Conservation (phyloP, 768 basidiomycete species). For the Lentinula raphanica region DNA sequence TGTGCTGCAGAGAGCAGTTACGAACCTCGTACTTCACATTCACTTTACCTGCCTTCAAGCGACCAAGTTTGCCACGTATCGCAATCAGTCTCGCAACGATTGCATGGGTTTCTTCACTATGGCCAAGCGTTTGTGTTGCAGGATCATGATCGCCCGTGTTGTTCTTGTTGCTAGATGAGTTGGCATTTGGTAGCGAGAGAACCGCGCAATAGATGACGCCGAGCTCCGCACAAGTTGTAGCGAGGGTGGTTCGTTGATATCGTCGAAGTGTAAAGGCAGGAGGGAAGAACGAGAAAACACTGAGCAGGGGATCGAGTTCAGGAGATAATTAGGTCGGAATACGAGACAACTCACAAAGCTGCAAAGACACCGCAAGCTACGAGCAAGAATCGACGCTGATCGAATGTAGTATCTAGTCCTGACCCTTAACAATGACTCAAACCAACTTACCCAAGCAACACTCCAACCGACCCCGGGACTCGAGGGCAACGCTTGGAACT, state of each 20-base stretch:
- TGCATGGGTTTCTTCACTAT: slow-evolving; percentile 43
- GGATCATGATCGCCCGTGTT: neutral
- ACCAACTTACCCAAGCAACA: slow-evolving; percentile 63
- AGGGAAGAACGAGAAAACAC: slow-evolving; percentile 68
- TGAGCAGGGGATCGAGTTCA: slow-evolving; percentile 15
- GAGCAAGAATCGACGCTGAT: slow-evolving; percentile 59
- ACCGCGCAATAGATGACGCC: slow-evolving; percentile 74
- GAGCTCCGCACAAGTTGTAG: slow-evolving; percentile 62
- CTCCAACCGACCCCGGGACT: slow-evolving; percentile 55
- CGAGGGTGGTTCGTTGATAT: slow-evolving; percentile 67
- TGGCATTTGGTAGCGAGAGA: slow-evolving; percentile 63
- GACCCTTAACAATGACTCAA: neutral
- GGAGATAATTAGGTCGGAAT: neutral
- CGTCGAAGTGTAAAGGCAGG: slow-evolving; percentile 69
- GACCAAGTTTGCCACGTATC: slow-evolving; percentile 66
- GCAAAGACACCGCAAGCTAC: slow-evolving; percentile 69
- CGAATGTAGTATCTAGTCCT: neutral
- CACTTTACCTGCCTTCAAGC: slow-evolving; percentile 47
- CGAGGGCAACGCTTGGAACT: slow-evolving; percentile 38
- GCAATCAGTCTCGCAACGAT: slow-evolving; percentile 68
- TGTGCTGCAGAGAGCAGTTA: neutral
- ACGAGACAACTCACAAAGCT: slow-evolving; percentile 54
- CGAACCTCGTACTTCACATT: slow-evolving; percentile 67
- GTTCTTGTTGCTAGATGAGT: slow-evolving; percentile 8
- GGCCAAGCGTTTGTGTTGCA: slow-evolving; percentile 4